Conservation (phyloP, 2,329 filamentous ascomycete genomes). For the Raffaelea ambrosiae region DNA sequence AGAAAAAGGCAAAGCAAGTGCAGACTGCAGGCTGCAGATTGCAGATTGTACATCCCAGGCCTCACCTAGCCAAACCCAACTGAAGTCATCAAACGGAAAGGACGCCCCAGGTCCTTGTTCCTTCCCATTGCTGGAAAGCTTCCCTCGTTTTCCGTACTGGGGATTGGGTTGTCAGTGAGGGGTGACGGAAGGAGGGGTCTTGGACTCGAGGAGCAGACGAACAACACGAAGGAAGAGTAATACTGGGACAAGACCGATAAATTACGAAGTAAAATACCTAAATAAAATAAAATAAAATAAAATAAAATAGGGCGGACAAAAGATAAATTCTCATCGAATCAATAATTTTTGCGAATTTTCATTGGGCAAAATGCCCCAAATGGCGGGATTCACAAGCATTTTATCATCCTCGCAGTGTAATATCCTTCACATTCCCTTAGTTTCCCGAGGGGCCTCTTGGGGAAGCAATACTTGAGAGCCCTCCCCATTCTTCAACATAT, state of each 20-base stretch:
- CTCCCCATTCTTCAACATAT: neutral
- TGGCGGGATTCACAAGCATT: slow-evolving; percentile 1
- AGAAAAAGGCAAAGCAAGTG: no score
- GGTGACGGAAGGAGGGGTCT: neutral
- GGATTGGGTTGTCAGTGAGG: neutral
- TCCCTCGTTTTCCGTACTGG: slow-evolving; percentile 5
- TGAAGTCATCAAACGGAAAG: no score
- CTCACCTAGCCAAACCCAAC: no score
- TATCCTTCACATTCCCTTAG: no score
- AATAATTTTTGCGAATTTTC: slow-evolving; percentile 16
- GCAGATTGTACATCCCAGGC: no score
- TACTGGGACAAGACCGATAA: neutral
- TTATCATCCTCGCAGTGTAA: no score
- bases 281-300: neutral
- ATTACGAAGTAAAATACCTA: neutral
- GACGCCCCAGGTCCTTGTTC: no score
- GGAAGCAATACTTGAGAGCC: no score
- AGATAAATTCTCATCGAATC: neutral
- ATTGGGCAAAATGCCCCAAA: slow-evolving; percentile 21
- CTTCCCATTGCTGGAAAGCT: neutral
- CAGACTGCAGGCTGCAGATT: no score
- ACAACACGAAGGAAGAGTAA: neutral
- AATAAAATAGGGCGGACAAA: neutral
- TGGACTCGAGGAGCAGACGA: neutral
- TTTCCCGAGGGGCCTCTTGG: no score